Conservation (phyloP, 2,329 filamentous ascomycete species). For the Penicillium sp. region DNA sequence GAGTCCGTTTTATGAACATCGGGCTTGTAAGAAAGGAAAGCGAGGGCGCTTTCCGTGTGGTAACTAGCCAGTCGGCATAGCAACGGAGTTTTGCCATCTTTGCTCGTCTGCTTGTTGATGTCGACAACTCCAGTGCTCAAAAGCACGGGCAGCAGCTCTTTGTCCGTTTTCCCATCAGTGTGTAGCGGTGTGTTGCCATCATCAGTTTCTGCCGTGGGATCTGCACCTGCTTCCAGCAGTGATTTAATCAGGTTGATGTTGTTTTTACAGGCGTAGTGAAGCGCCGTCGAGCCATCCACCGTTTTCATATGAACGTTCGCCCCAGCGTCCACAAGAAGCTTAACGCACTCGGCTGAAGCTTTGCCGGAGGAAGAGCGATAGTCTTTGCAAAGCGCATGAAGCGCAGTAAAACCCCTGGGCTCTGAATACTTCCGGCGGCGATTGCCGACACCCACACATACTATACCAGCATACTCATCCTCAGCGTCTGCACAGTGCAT, state of each 20-base stretch:
- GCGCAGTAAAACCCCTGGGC: constrained; percentile 7
- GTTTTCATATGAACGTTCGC: constrained; percentile 4
- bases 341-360: background rate
- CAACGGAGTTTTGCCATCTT: too few relatives aligned
- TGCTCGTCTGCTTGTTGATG: too few relatives aligned
- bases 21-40: constrained; percentile 5
- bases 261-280: constrained; percentile 4
- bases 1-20: constrained; percentile 1
- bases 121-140: too few relatives aligned
- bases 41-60: too few relatives aligned
- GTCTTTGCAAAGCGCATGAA: constrained; percentile 6
- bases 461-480: too few relatives aligned
- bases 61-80: too few relatives aligned
- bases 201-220: too few relatives aligned
- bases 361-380: background rate
- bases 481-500: background rate
- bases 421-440: too few relatives aligned
- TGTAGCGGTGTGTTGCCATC: too few relatives aligned
- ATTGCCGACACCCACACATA: too few relatives aligned
- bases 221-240: constrained; percentile 10
- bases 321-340: constrained; percentile 8
- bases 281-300: constrained; percentile 5
- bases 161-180: too few relatives aligned
- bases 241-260: constrained; percentile 1
- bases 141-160: too few relatives aligned